Evolutionary conservation across 2,329 filamentous ascomycete genomes (phyloP), one percentile per base, ranked within the genome.

Genomic region (Herpotrichia juniperi): DNA sequence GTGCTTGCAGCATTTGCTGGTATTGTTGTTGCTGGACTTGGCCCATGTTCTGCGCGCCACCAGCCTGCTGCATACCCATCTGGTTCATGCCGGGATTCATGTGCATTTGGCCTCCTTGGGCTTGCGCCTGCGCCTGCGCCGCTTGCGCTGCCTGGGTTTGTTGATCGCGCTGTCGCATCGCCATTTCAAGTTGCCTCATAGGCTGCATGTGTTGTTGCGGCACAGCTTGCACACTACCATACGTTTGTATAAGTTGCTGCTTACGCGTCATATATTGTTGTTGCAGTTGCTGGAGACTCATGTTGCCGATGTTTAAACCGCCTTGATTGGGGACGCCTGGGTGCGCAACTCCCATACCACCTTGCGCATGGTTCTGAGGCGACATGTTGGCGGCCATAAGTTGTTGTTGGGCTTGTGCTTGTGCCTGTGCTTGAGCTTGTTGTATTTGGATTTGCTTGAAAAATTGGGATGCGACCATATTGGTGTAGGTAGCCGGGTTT

Each of bases 1-100:
- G 69, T 43, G 69, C 66, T 35, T 73, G 68, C 17, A 71, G 60
- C 50, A 66, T 57, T 28, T 67, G 65, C 53, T 72, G 68, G 42
- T 69, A 68, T 46, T 69, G 66, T 40, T 71, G 68, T 62, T 68
- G 66, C 37, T 70, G 67, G 62, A 71, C 67, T 50, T 71, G 69
- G 35, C 63, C 62, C 3, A 63, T 62, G 16, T 63, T 66, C 22
- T 60, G 57, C 1, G 48, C 57, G 35, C 58, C 56, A 17, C 55
- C 59, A 9, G 52, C 62, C 9, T 34, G 54, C 8, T 28, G 56
- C 50, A 56, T 53, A 42, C 55, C 51, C 53, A 68, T 67, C 34
- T 68, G 67, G 30, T 50, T 49, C 63, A 69, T 65, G 30, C 56
- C 50, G 49, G 62, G 48, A 22, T 57, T 51, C 50, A 59, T 58